These are phyloP conservation scores for Begonia peltatifolia DNA, from an alignment of 306 rosid species.

Conservation along the genomic window DNA sequence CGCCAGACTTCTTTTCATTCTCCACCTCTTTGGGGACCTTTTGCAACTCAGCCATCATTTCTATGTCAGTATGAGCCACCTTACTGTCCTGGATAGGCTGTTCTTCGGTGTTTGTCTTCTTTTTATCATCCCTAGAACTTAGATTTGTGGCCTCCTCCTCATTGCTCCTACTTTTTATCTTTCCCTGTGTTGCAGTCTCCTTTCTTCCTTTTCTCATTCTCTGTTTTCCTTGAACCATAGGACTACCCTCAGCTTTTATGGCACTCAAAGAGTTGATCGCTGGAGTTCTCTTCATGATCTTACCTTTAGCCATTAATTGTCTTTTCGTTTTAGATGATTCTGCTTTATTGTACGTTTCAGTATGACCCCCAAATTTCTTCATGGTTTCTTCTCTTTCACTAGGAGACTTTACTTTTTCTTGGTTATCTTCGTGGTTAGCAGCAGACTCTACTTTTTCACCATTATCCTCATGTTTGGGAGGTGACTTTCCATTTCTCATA, in stretches of 20 bases:
- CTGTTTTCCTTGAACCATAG: slow-evolving; percentile 10
- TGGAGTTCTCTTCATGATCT: slow-evolving; percentile 33
- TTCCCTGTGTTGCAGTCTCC: slow-evolving; percentile 10
- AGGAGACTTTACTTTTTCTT: neutral
- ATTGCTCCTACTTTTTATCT: slow-evolving; percentile 14
- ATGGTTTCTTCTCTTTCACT: slow-evolving; percentile 21
- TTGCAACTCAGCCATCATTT: slow-evolving; percentile 8
- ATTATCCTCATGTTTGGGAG: slow-evolving; percentile 1
- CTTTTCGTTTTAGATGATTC: slow-evolving; percentile 26
- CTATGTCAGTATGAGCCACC: slow-evolving; percentile 15
- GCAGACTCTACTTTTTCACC: slow-evolving; percentile 3
- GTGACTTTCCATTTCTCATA: neutral
- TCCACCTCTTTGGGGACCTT: slow-evolving; percentile 16
- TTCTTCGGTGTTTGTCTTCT: slow-evolving; percentile 10
- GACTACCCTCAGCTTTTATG: slow-evolving; percentile 11
- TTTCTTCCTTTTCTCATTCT: slow-evolving; percentile 13
- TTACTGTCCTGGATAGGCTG: slow-evolving; percentile 12
- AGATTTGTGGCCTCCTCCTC: slow-evolving; percentile 15
- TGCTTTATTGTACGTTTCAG: slow-evolving; percentile 12
- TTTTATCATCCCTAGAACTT: slow-evolving; percentile 15
- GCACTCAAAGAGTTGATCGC: slow-evolving; percentile 14
- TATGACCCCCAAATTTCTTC: slow-evolving; percentile 13
- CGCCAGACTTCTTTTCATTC: slow-evolving; percentile 15
- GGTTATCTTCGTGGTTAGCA: slow-evolving; percentile 6
- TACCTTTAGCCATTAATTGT: slow-evolving; percentile 36